A percentile compares a stretch with the other conserved stretches of the same genome.
Conservation (phyloP, 2,329 filamentous ascomycete species). For the Stachybotrys elegans region DNA sequence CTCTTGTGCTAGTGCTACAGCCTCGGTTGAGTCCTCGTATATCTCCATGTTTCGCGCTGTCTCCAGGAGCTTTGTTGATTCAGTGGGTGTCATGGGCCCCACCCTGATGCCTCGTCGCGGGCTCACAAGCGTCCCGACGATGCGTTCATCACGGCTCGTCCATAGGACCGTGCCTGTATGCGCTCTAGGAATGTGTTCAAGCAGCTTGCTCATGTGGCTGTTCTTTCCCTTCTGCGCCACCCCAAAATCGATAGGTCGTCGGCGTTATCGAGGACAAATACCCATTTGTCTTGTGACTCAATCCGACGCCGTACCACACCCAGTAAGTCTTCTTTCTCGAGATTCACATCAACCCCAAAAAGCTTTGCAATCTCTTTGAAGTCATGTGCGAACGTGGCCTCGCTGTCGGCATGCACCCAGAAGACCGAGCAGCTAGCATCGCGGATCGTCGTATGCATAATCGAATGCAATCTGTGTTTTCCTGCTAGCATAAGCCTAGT, state of each 20-base stretch:
- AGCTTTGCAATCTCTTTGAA: slow-evolving; percentile 23
- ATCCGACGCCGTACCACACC: slow-evolving; percentile 11
- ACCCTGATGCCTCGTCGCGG: slow-evolving; percentile 15
- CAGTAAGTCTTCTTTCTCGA: slow-evolving; percentile 15
- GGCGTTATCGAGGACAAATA: slow-evolving; percentile 28
- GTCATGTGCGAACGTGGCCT: slow-evolving; percentile 23
- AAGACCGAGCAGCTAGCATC: slow-evolving; percentile 23
- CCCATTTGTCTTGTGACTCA: slow-evolving; percentile 15
- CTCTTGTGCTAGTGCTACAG: slow-evolving; percentile 13
- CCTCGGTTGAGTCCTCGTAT: slow-evolving; percentile 3
- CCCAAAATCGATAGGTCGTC: slow-evolving; percentile 24
- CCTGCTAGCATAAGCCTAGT: slow-evolving; percentile 11
- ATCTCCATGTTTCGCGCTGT: background rate
- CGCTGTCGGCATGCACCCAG: slow-evolving; percentile 30
- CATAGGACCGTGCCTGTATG: slow-evolving; percentile 22
- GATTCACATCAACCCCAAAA: slow-evolving; percentile 13
- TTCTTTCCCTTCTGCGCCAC: slow-evolving; percentile 7
- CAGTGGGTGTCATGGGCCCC: slow-evolving; percentile 12
- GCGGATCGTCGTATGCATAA: slow-evolving; percentile 22
- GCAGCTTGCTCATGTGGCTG: slow-evolving; percentile 4
- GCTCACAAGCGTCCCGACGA: slow-evolving; percentile 19
- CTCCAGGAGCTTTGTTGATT: slow-evolving; percentile 11
- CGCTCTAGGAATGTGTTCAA: slow-evolving; percentile 18
- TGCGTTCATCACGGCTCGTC: slow-evolving; percentile 24
- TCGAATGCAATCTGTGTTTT: slow-evolving; percentile 34